Percentiles rank a stretch among this genome's conserved stretches.
Conservation (phyloP, 805 yeast species). For the Lachancea kluyveri region DNA sequence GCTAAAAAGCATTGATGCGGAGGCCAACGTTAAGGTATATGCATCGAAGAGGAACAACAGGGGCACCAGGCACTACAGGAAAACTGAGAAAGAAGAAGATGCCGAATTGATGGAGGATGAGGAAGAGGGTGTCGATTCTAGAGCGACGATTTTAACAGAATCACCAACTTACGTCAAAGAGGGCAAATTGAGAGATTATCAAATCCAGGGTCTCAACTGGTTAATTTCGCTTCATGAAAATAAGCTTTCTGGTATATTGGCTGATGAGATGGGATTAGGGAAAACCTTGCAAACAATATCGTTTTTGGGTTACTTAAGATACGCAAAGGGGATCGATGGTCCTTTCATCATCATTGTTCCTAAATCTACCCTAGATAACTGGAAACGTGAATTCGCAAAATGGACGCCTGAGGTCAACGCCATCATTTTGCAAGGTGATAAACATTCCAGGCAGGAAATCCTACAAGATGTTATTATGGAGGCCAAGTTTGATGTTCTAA, state of each 20-base stretch:
- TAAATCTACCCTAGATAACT: conserved; percentile 90
- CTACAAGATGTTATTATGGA: conserved; percentile 54
- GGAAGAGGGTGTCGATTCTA: conserved; percentile 46
- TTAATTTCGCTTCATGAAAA: conserved; percentile 82
- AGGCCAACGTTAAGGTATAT: too few relatives aligned
- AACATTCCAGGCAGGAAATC: conserved; percentile 64
- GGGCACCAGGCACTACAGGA: conserved; percentile 53
- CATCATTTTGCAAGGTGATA: conserved; percentile 81
- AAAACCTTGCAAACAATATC: conserved; percentile 93
- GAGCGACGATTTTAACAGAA: conserved; percentile 72
- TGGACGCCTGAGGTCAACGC: conserved; percentile 96
- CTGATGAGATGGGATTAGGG: conserved; percentile 98
- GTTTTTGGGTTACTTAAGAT: conserved; percentile 81
- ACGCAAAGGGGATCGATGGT: conserved; percentile 71
- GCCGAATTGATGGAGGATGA: conserved; percentile 85
- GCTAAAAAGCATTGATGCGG: conserved; percentile 49
- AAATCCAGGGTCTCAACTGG: conserved; percentile 95
- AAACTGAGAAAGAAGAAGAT: conserved; percentile 93
- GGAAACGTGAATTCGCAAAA: conserved; percentile 89
- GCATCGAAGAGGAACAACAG: conserved; percentile 35
- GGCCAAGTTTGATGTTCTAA: conserved; percentile 81
- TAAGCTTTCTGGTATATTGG: conserved; percentile 83
- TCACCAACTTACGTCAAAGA: conserved; percentile 67
- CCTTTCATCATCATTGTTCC: conserved; percentile 93
- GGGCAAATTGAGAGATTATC: conserved; percentile 84